Conservation (phyloP, 1,284 basidiomycete genomes). For the Cutaneotrichosporon cyanovorans region DNA sequence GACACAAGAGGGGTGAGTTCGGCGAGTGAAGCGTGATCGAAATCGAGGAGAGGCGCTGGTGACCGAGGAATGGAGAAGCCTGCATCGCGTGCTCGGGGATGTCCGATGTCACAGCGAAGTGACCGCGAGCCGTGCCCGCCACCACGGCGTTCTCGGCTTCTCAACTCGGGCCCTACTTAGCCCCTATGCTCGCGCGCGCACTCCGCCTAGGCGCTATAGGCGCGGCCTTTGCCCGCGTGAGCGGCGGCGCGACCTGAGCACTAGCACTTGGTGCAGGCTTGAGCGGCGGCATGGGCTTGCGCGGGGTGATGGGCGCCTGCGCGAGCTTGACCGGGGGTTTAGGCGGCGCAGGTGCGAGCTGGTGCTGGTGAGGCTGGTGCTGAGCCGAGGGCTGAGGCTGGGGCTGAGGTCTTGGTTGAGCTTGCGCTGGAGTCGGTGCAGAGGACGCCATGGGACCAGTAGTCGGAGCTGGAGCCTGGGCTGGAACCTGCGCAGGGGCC, state of each 20-base stretch:
- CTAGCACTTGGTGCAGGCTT: neutral
- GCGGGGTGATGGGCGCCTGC: neutral
- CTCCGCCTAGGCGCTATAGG: neutral
- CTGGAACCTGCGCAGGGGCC: neutral
- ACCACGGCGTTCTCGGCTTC: no score
- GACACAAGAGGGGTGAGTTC: no score
- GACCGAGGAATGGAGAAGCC: no score
- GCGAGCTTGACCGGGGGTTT: neutral
- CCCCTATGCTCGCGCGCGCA: slow-evolving; percentile 6
- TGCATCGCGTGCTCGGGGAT: no score
- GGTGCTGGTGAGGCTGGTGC: neutral
- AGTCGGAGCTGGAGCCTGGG: neutral
- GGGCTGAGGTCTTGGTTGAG: neutral
- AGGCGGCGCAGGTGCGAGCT: neutral
- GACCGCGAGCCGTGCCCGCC: no score
- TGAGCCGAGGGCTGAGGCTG: neutral
- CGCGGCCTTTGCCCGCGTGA: neutral
- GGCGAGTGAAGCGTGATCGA: no score
- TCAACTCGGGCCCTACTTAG: no score
- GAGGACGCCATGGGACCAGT: no score
- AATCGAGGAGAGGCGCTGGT: no score
- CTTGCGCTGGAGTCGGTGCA: neutral
- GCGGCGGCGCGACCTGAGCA: neutral
- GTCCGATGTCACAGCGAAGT: no score
- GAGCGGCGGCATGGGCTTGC: neutral